Percentiles rank a stretch among this genome's conserved stretches.
Evolutionary conservation across 352 stramenopile species (phyloP).

Genomic region (Phytopythium chamaehyphon): DNA sequence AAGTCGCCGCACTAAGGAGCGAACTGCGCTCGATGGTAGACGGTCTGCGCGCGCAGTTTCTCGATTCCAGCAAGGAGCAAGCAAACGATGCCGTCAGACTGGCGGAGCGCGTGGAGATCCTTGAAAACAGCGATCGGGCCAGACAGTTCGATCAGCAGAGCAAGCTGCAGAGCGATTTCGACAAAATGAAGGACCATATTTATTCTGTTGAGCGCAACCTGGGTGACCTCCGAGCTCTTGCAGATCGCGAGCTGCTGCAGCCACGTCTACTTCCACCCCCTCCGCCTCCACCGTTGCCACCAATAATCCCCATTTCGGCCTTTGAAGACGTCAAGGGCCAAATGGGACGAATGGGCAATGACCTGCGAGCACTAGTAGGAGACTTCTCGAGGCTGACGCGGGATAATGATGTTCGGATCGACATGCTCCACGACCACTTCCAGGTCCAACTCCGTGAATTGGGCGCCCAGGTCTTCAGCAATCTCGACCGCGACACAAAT

Average conservation of each 20-base stretch:
- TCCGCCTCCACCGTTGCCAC: neutral
- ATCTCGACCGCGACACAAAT: constrained; percentile 33
- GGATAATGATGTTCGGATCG: constrained; percentile 12
- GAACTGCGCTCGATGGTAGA: neutral
- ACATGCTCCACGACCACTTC: constrained; percentile 25
- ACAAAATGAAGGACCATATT: constrained; percentile 7
- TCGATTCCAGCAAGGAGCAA: neutral
- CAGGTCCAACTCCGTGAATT: constrained; percentile 25
- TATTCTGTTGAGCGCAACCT: constrained; percentile 1
- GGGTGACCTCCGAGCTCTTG: neutral
- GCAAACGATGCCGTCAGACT: neutral
- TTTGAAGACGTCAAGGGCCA: neutral
- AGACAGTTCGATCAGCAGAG: constrained; percentile 10
- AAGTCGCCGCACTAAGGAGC: constrained; percentile 10
- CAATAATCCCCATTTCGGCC: neutral
- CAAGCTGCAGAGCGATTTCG: neutral
- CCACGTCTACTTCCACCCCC: neutral
- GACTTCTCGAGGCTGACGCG: constrained; percentile 17
- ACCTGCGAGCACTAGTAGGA: neutral
- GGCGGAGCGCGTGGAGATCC: constrained; percentile 12
- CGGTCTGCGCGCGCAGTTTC: neutral
- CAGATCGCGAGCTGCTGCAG: neutral
- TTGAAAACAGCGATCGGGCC: constrained; percentile 1
- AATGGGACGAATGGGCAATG: neutral
- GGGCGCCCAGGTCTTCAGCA: constrained; percentile 33